Conservation (phyloP, 2,329 filamentous ascomycete species). For the Penicillium sp. region DNA sequence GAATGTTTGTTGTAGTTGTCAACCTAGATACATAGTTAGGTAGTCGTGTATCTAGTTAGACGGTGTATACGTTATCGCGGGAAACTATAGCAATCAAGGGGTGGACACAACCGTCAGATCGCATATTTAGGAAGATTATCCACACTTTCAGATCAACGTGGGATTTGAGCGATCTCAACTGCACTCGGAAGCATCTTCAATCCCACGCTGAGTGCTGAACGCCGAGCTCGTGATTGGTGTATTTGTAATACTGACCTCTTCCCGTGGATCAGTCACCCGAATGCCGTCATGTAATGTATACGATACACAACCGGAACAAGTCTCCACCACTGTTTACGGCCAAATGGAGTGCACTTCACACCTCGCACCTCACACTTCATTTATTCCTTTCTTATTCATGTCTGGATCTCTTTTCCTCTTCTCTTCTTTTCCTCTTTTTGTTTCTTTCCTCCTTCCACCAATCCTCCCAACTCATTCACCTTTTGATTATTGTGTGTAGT, state of each 20-base stretch:
- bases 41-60: background rate
- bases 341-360: slow-evolving; percentile 15
- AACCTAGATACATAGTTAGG: background rate
- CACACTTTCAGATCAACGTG: slow-evolving; percentile 7
- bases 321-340: slow-evolving; percentile 25
- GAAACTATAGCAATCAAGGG: background rate
- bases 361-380: slow-evolving; percentile 11
- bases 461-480: background rate
- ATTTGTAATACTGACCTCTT: slow-evolving; percentile 14
- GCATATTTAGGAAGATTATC: background rate
- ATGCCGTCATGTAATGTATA: slow-evolving; percentile 2
- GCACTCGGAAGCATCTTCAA: slow-evolving; percentile 24
- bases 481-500: background rate
- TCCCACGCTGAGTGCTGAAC: slow-evolving; percentile 19
- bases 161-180: slow-evolving; percentile 9
- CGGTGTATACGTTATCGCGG: background rate
- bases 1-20: background rate
- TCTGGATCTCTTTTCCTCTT: background rate
- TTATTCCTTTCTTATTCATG: slow-evolving; percentile 10
- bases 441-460: slow-evolving; percentile 4
- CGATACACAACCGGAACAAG: slow-evolving; percentile 14
- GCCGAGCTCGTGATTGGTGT: slow-evolving; percentile 8
- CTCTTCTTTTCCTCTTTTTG: background rate
- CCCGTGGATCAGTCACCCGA: background rate
- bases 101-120: background rate